A percentile compares a stretch with the other conserved stretches of the same genome.
Conservation (phyloP, 1,139 yeast species). For the Blastobotrys arbuscula region DNA sequence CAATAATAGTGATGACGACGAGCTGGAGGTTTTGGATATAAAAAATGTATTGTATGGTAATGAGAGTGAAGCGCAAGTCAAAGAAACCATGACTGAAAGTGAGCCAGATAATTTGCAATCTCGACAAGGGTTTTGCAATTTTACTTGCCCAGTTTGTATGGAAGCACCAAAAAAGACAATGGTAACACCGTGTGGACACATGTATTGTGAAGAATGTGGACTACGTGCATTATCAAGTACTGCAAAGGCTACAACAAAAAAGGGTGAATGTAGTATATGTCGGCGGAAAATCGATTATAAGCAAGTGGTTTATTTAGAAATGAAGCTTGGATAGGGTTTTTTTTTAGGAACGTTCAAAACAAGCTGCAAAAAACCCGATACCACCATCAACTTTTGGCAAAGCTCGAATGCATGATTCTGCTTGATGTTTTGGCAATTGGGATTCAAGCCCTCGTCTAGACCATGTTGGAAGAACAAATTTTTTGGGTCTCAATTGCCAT, state of each 20-base stretch:
- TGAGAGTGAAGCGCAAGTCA: slow-evolving; percentile 13
- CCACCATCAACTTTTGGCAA: slow-evolving; percentile 90
- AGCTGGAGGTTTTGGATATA: slow-evolving; percentile 8
- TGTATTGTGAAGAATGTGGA: slow-evolving; percentile 35
- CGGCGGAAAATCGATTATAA: slow-evolving; percentile 29
- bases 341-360: slow-evolving; percentile 41
- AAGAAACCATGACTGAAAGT: slow-evolving; percentile 12
- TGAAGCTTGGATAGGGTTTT: no score
- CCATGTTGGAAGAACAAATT: slow-evolving; percentile 75
- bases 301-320: slow-evolving; percentile 25
- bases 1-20: slow-evolving; percentile 5
- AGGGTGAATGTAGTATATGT: slow-evolving; percentile 35
- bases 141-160: slow-evolving; percentile 34
- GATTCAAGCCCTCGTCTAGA: slow-evolving; percentile 69
- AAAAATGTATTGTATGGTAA: slow-evolving; percentile 12
- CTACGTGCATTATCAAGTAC: slow-evolving; percentile 32
- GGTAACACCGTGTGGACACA: slow-evolving; percentile 36
- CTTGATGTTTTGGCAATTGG: slow-evolving; percentile 58
- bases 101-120: slow-evolving; percentile 18
- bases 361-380: slow-evolving; percentile 93
- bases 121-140: slow-evolving; percentile 18
- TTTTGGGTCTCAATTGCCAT: slow-evolving; percentile 66
- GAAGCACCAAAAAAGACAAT: slow-evolving; percentile 33
- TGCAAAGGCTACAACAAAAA: slow-evolving; percentile 22
- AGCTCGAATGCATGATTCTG: slow-evolving; percentile 84